phyloP scores from a whole-genome alignment of 2,329 filamentous ascomycete species.

The Aspergillus oerlinghausenensis region DNA sequence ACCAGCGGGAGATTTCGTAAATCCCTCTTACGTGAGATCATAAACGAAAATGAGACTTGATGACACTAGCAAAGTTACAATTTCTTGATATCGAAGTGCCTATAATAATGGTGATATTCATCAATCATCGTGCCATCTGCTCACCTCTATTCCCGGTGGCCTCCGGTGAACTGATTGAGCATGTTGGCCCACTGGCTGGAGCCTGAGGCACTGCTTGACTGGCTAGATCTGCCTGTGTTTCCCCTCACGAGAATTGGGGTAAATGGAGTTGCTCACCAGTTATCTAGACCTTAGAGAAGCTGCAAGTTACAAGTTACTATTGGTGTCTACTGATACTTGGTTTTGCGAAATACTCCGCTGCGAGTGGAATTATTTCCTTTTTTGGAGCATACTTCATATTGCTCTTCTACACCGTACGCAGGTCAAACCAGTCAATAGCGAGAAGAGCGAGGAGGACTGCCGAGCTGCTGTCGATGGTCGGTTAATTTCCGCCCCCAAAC shows the following conservation, averaged over 20 bases:
- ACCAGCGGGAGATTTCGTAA: neutral
- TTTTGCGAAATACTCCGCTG: too few species aligned
- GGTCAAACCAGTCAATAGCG: neutral
- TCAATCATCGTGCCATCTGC: neutral
- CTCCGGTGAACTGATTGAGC: conserved; percentile 19
- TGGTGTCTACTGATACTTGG: neutral
- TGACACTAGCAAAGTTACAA: neutral
- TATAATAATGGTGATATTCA: neutral
- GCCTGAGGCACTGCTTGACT: conserved; percentile 8
- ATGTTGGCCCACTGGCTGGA: conserved; percentile 6
- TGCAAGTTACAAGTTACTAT: too few species aligned
- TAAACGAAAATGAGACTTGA: neutral
- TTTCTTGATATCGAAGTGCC: neutral
- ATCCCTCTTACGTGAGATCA: neutral
- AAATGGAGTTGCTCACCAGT: conserved; percentile 7
- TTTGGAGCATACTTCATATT: neutral
- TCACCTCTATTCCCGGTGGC: neutral
- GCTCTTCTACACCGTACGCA: neutral
- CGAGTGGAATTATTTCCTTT: neutral
- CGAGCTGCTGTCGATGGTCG: neutral
- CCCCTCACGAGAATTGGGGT: conserved; percentile 32
- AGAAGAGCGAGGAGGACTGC: neutral
- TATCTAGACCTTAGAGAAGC: neutral
- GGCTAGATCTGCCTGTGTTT: conserved; percentile 9
- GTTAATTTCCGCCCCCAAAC: neutral